Base-by-base conservation (phyloP, 805 yeast genomes). In the Yamadazyma sp. region DNA sequence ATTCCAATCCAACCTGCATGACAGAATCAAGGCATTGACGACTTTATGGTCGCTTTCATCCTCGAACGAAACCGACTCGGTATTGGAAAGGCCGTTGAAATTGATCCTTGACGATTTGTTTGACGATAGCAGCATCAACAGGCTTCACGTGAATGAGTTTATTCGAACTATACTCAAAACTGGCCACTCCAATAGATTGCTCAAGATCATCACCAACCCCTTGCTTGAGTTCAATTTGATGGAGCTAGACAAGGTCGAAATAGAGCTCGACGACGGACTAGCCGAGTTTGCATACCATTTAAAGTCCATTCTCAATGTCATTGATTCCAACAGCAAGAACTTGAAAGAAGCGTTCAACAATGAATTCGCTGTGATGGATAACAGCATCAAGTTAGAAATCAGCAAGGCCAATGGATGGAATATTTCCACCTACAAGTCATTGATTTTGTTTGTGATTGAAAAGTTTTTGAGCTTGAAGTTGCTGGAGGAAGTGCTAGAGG, bases 1-100 rank as follows among this genome's bases (percentile, higher is more conserved):
- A 20, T 51, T 80, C 10, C 53, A 69, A 3, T 46, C 59, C 3
- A 52, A 64, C 4, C 37, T 37, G 8, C 12, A 37, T 13, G 59
- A 68, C 12, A 67, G 79, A 42, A 57, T 82, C 1, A 56, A 65
- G 12, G 82, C 84, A 0, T 74, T 87, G 45, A 71, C 78, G 35
- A 71, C 77, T 6, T 54, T 90, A 4, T 91, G 97, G 97, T 69
- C 71, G 3, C 91, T 85, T 49, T 73, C 91, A 0, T 43, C 60
- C 6, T 57, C 68, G n/a, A 73, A 70, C 29, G 86, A 79, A 24
- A 54, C 62, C 0, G 80, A 71, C 35, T 45, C 56, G 2, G 59
- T 83, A 6, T 57, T 88, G 9, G 62, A 72, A 5, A 69, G 82
- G 45, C 93, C 95, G 0, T 55, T 88, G 5, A 77, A 80, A 42